A percentile compares a stretch with the other conserved stretches of the same genome.
Conservation (phyloP, 345 rosid genomes). For the Corymbia maculata region DNA sequence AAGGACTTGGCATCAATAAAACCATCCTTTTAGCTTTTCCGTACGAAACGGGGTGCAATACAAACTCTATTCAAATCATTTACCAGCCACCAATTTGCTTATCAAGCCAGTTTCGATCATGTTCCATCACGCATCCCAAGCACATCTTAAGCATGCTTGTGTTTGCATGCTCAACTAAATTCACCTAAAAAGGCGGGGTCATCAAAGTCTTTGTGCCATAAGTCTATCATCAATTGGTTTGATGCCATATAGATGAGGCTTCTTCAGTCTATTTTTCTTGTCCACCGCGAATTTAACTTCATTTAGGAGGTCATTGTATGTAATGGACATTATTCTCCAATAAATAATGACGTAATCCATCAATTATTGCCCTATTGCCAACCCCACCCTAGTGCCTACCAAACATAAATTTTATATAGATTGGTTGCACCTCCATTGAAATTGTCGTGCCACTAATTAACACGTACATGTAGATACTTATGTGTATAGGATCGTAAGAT, state of each 20-base stretch:
- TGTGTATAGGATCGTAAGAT: background rate
- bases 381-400: background rate
- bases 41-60: background rate
- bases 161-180: background rate
- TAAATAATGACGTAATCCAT: background rate
- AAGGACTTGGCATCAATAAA: background rate
- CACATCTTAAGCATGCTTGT: background rate
- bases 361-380: background rate
- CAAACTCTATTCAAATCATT: background rate
- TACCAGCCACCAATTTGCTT: background rate
- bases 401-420: background rate
- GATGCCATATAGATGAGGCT: background rate
- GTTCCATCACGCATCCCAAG: background rate
- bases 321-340: background rate
- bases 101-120: background rate
- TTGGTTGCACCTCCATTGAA: background rate
- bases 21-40: background rate
- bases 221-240: background rate
- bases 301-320: background rate
- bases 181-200: too few species aligned
- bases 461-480: background rate
- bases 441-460: background rate
- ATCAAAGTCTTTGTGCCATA: background rate
- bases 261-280: background rate
- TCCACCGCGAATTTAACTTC: background rate